These are phyloP conservation scores for Fusarium sp. DNA, from an alignment of 2,329 filamentous ascomycete genomes.

Conservation along the genomic window DNA sequence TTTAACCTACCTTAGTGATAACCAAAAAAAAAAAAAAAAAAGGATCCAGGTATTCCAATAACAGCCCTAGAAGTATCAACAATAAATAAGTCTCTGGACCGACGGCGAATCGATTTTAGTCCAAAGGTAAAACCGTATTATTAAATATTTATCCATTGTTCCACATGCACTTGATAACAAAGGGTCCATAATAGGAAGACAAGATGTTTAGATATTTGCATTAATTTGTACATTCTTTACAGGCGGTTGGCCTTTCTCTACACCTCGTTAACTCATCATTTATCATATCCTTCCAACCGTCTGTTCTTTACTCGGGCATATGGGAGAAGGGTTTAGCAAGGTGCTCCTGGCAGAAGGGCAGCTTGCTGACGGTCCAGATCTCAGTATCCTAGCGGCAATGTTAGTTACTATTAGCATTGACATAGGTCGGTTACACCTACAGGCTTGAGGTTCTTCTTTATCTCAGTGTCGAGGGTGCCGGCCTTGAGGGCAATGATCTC, in stretches of 20 bases:
- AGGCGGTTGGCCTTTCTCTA: background rate
- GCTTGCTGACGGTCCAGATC: conserved; percentile 77
- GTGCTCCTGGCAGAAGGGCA: conserved; percentile 76
- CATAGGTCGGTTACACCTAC: conserved; percentile 53
- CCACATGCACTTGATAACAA: background rate
- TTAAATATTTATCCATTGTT: background rate
- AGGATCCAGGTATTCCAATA: too few relatives aligned
- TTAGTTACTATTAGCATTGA: conserved; percentile 11
- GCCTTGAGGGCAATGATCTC: conserved; percentile 78
- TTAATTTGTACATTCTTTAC: conserved; percentile 4
- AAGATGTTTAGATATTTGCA: background rate
- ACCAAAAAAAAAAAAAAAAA: too few relatives aligned
- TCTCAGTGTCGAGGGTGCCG: conserved; percentile 71
- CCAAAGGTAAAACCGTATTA: too few relatives aligned
- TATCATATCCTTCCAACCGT: background rate
- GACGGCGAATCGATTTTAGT: background rate
- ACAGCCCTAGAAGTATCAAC: too few relatives aligned
- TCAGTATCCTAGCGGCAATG: conserved; percentile 67
- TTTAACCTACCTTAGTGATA: too few relatives aligned
- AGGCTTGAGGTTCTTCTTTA: conserved; percentile 77
- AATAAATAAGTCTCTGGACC: too few relatives aligned
- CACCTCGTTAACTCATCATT: conserved; percentile 15
- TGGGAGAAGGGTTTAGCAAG: conserved; percentile 72
- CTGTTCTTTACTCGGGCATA: conserved; percentile 67
- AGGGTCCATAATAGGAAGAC: background rate